Base-by-base conservation (phyloP, 768 basidiomycete species). In the Boletus bicolor region DNA sequence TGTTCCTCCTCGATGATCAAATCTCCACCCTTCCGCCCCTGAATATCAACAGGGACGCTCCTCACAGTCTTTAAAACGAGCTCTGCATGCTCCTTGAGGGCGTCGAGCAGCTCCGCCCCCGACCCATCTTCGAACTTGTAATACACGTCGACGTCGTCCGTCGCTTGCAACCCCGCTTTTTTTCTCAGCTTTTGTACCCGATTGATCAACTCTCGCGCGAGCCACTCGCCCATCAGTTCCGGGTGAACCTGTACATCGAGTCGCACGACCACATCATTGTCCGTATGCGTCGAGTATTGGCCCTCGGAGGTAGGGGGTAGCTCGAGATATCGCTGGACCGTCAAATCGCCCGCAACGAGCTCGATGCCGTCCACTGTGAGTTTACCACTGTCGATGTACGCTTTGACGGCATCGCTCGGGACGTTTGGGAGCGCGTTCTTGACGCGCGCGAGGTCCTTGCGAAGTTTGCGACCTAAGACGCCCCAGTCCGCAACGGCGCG, bases 181-280 rank as follows among this genome's bases (percentile, higher is more conserved):
- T 99, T 99, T 63, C 97, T 81, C 57, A 98, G 77, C 69, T 91
- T 93, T 76, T 99, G 97, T 42, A 98, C 87, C 51, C 95, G 87
- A 62, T 94, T 96, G 59, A 89, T 88, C 60, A 98, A 72, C 72
- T 96, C 92, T 44, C 97, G 83, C 44, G 91, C 87, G 26, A 94
- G 78, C 79, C 92, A 94, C 76, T 98, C 91, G 49, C 84, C 79
- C 70, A 87, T 84, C 43, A 98, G 81, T 59, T 98, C 93, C 0
- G 88, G 81, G 64, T 97, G 91, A 44, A 88, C 81, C 69, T 89
- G 85, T 52, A 93, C 84, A 72, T 99, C 97, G 39, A 99, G 84
- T 45, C 96, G 81, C 58, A 98, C 82, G 47, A 97, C 95, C 49
- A 98, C 94, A 63, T 98, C 94, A 65, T 89, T 91, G 74, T 98